A percentile compares a stretch with the other conserved stretches of the same genome.
phyloP scores from a whole-genome alignment of 1,284 basidiomycete genomes.

The Pseudomicrostroma phylloplanum region DNA sequence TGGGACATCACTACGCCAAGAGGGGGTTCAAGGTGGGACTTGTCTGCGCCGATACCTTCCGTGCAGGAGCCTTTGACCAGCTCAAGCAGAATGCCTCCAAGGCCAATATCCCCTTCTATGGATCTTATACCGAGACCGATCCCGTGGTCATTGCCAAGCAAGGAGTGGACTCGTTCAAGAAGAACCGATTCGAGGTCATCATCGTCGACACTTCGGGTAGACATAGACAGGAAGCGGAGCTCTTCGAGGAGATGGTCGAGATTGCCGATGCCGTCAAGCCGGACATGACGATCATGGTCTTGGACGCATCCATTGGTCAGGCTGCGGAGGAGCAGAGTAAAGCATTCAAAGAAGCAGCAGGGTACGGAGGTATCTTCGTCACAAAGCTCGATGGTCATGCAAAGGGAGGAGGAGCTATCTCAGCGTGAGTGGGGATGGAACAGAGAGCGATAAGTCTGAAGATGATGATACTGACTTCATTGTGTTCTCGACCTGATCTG shows the following conservation, averaged over 20 bases:
- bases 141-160: constrained; percentile 89
- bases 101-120: constrained; percentile 98
- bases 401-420: constrained; percentile 97
- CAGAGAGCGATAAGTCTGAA: not conserved
- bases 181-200: constrained; percentile 95
- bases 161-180: constrained; percentile 94
- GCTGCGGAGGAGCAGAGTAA: constrained; percentile 91
- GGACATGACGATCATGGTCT: constrained; percentile 54
- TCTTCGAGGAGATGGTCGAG: constrained; percentile 97
- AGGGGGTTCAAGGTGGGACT: constrained; percentile 96
- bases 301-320: constrained; percentile 65
- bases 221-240: constrained; percentile 92
- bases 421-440: constrained; percentile 61
- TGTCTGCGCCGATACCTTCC: constrained; percentile 98
- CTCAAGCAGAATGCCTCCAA: constrained; percentile 85
- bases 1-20: constrained; percentile 90
- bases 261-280: constrained; percentile 89
- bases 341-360: constrained; percentile 95
- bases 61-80: constrained; percentile 98
- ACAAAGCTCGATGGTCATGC: constrained; percentile 99
- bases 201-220: constrained; percentile 97
- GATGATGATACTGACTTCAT: constrained; percentile 5
- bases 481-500: not conserved
- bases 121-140: constrained; percentile 97
- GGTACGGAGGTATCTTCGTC: constrained; percentile 98